phyloP scores from a whole-genome alignment of 441 rosid genomes.

The Omphalea diandra region DNA sequence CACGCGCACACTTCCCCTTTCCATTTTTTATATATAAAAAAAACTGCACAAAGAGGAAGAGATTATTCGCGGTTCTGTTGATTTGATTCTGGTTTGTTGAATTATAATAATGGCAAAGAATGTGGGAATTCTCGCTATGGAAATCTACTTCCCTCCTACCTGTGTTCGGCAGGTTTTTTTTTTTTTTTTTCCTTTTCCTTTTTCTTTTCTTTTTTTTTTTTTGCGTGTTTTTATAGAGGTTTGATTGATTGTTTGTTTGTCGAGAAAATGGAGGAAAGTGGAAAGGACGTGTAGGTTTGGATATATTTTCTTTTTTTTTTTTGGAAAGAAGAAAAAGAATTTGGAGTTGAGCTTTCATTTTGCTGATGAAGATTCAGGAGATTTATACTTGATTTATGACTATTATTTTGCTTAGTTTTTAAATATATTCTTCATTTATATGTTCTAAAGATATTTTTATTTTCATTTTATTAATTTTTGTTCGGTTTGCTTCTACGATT shows the following conservation, averaged over 20 bases:
- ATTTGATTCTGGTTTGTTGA: neutral
- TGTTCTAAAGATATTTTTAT: neutral
- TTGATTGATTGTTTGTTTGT: slow-evolving; percentile 16
- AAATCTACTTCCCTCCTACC: slow-evolving; percentile 96
- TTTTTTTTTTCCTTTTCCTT: neutral
- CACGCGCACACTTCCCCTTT: too few species aligned
- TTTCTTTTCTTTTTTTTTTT: neutral
- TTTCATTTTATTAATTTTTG: neutral
- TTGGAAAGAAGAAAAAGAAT: neutral
- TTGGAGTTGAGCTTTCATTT: neutral
- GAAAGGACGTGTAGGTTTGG: too few species aligned
- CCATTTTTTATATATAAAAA: neutral
- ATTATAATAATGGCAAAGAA: slow-evolving; percentile 85
- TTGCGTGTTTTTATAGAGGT: too few species aligned
- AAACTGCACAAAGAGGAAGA: neutral
- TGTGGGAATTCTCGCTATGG: slow-evolving; percentile 92
- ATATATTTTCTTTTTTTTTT: neutral
- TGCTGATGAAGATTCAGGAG: neutral
- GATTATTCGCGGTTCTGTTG: neutral
- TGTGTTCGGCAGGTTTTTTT: slow-evolving; percentile 80
- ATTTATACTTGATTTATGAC: neutral
- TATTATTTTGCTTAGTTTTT: neutral
- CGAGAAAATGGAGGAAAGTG: slow-evolving; percentile 1
- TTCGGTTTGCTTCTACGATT: neutral
- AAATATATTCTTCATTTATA: too few species aligned